Percentiles rank a stretch among this genome's conserved stretches.
Conservation (phyloP, 257 asterid species). For the Penstemon eatonii region DNA sequence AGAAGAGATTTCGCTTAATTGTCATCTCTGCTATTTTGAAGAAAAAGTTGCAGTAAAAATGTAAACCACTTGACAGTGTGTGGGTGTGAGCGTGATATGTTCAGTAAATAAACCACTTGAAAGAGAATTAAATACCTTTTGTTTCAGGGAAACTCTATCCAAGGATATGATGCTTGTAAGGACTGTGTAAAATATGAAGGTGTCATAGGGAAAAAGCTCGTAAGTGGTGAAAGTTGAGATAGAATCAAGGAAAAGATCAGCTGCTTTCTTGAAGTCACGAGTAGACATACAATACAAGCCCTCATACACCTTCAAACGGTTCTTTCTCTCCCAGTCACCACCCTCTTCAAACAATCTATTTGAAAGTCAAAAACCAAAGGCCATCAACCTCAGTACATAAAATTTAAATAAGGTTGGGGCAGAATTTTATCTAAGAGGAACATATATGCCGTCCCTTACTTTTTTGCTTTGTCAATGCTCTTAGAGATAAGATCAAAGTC, state of each 20-base stretch:
- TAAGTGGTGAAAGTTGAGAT: constrained; percentile 97
- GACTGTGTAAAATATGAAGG: constrained; percentile 83
- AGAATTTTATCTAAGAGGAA: constrained; percentile 10
- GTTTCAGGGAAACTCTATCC: constrained; percentile 88
- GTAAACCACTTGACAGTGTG: background rate
- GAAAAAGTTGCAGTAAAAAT: background rate
- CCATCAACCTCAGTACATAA: constrained; percentile 17
- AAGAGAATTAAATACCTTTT: constrained; percentile 55
- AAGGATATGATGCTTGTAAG: constrained; percentile 86
- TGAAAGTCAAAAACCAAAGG: constrained; percentile 21
- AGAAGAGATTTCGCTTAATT: constrained; percentile 6
- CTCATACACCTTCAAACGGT: constrained; percentile 90
- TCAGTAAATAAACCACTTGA: background rate
- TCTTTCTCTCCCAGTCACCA: constrained; percentile 97
- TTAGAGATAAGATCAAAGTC: constrained; percentile 89
- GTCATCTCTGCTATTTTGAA: constrained; percentile 1
- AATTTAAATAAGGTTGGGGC: background rate
- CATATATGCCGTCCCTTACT: constrained; percentile 40
- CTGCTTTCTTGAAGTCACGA: constrained; percentile 93
- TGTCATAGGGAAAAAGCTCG: constrained; percentile 88
- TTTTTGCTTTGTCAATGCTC: constrained; percentile 96
- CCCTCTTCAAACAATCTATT: constrained; percentile 96
- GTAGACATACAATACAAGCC: constrained; percentile 96
- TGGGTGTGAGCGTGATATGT: background rate
- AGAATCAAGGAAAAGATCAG: constrained; percentile 86